Conservation (phyloP, 345 rosid species). For the Acer campestre region DNA sequence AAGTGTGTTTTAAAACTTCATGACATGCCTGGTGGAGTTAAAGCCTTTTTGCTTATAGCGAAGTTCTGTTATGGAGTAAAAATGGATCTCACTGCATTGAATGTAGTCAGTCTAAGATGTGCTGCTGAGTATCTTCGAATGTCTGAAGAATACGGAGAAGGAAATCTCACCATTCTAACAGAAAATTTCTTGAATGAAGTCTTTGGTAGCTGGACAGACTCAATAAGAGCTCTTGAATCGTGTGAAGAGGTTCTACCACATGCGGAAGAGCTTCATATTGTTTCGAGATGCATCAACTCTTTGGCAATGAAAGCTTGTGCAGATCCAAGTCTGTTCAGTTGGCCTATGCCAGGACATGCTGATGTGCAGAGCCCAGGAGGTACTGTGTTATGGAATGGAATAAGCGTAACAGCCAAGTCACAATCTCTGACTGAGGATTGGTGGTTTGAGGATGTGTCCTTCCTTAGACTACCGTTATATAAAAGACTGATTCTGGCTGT, state of each 20-base stretch:
- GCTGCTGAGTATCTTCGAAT: slow-evolving; percentile 88
- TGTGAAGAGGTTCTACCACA: slow-evolving; percentile 60
- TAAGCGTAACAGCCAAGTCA: slow-evolving; percentile 39
- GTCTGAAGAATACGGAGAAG: slow-evolving; percentile 70
- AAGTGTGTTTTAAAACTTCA: slow-evolving; percentile 57
- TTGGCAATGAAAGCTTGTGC: slow-evolving; percentile 79
- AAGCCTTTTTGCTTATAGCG: slow-evolving; percentile 67
- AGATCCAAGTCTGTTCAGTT: slow-evolving; percentile 62
- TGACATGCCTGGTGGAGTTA: slow-evolving; percentile 83
- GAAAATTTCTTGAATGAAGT: slow-evolving; percentile 68
- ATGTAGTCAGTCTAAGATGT: slow-evolving; percentile 70
- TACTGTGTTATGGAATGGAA: slow-evolving; percentile 72
- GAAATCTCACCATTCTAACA: slow-evolving; percentile 69
- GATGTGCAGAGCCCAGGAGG: slow-evolving; percentile 36
- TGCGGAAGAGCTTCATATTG: slow-evolving; percentile 79
- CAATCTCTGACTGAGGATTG: slow-evolving; percentile 55
- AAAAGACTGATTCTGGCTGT: slow-evolving; percentile 69
- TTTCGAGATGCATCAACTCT: slow-evolving; percentile 76
- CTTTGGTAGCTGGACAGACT: slow-evolving; percentile 65
- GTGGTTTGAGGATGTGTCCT: slow-evolving; percentile 87
- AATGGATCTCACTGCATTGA: slow-evolving; percentile 63
- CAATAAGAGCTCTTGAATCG: slow-evolving; percentile 69
- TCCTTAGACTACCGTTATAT: slow-evolving; percentile 54
- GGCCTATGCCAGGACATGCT: slow-evolving; percentile 50
- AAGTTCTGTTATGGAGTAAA: slow-evolving; percentile 85